These are phyloP conservation scores for Naganishia cerealis DNA, from an alignment of 1,284 basidiomycete genomes.

Conservation along the genomic window DNA sequence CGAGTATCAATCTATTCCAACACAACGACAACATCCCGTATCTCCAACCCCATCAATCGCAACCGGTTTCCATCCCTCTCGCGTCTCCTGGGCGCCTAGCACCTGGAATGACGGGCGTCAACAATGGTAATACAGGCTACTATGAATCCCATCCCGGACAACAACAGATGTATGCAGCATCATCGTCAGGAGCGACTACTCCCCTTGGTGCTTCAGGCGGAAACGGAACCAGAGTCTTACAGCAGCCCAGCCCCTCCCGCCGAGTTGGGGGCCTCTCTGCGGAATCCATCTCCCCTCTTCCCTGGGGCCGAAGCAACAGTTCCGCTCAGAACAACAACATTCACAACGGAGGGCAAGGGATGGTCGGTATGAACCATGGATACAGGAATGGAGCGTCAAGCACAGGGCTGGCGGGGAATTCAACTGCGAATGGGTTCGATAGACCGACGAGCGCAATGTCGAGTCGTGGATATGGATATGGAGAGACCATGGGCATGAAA, in stretches of 20 bases:
- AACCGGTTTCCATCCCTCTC: slow-evolving; percentile 18
- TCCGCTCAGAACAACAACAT: background rate
- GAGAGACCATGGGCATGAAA: background rate
- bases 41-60: slow-evolving; percentile 2
- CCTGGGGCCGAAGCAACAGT: slow-evolving; percentile 11
- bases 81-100: slow-evolving; percentile 12
- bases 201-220: background rate
- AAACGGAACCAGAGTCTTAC: slow-evolving; percentile 10
- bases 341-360: background rate
- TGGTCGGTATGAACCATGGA: background rate
- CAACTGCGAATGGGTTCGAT: background rate
- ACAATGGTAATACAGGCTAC: background rate
- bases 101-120: background rate
- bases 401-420: background rate
- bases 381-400: background rate
- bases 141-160: slow-evolving; percentile 4
- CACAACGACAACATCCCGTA: background rate
- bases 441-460: slow-evolving; percentile 24
- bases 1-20: slow-evolving; percentile 23
- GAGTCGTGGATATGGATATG: slow-evolving; percentile 5
- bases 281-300: slow-evolving; percentile 11
- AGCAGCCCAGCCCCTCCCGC: slow-evolving; percentile 22
- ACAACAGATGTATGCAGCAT: slow-evolving; percentile 9
- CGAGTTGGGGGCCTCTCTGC: background rate
- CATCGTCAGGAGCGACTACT: background rate